These are phyloP conservation scores for Naganishia friedmannii DNA, from an alignment of 768 basidiomycete genomes.

Conservation along the genomic window DNA sequence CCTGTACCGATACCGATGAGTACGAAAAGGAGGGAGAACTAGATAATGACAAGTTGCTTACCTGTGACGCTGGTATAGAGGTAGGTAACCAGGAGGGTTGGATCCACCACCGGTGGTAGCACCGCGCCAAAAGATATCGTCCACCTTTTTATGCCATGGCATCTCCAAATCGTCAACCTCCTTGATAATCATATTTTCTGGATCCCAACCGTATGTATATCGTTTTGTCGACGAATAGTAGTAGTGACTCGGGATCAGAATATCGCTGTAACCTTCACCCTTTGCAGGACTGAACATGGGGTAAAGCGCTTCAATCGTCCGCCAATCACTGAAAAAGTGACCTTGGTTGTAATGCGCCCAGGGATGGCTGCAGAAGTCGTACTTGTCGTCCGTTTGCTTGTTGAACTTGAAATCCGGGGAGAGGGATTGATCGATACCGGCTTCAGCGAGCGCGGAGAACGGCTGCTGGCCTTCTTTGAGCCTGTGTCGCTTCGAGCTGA, in stretches of 20 bases:
- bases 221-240: constrained; percentile 77
- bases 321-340: constrained; percentile 96
- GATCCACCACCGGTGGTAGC: constrained; percentile 93
- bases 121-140: constrained; percentile 88
- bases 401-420: constrained; percentile 65
- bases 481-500: constrained; percentile 65
- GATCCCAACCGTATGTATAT: constrained; percentile 91
- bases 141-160: constrained; percentile 82
- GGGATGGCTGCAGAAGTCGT: constrained; percentile 76
- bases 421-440: constrained; percentile 52
- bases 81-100: constrained; percentile 75
- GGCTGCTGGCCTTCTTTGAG: constrained; percentile 52
- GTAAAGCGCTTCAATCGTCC: constrained; percentile 79
- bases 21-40: constrained; percentile 24
- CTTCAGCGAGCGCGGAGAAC: constrained; percentile 46
- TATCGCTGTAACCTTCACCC: constrained; percentile 78
- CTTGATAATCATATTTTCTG: constrained; percentile 67
- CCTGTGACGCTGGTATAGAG: constrained; percentile 84
- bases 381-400: constrained; percentile 60
- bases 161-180: constrained; percentile 79
- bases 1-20: constrained; percentile 55
- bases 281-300: constrained; percentile 93
- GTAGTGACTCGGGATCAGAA: constrained; percentile 93
- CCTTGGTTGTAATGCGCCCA: constrained; percentile 84
- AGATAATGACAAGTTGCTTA: constrained; percentile 52